Evolutionary conservation across 2,329 filamentous ascomycete species (phyloP).

Genomic region (Paracoccidioides lutzii): DNA sequence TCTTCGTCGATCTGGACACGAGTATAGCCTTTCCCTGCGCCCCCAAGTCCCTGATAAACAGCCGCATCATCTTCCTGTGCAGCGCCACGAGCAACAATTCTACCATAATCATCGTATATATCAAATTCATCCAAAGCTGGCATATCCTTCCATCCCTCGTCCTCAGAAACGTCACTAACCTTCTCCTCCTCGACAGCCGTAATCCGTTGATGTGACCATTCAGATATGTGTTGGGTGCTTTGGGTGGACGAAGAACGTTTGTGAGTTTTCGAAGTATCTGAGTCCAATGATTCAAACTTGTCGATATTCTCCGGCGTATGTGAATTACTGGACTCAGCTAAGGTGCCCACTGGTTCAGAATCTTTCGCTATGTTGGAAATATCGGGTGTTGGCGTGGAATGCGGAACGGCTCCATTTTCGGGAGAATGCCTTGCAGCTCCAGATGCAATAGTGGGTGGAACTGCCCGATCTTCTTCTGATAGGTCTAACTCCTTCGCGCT

Average conservation of each 20-base stretch:
- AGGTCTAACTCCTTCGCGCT: not conserved
- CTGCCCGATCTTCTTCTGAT: not conserved
- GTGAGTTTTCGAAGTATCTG: slow-evolving; percentile 10
- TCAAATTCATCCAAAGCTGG: slow-evolving; percentile 85
- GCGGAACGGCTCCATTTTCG: not conserved
- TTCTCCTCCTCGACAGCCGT: slow-evolving; percentile 33
- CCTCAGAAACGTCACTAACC: slow-evolving; percentile 43
- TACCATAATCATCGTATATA: slow-evolving; percentile 89
- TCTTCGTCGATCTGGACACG: slow-evolving; percentile 92
- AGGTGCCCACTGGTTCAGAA: too few species aligned
- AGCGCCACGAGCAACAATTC: slow-evolving; percentile 69
- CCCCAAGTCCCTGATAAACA: slow-evolving; percentile 65
- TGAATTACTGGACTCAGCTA: not conserved
- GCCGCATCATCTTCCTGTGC: slow-evolving; percentile 56
- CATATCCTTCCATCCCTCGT: slow-evolving; percentile 85
- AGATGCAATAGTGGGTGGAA: not conserved
- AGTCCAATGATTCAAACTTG: not conserved
- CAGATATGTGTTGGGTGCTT: slow-evolving; percentile 42
- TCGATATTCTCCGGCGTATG: not conserved
- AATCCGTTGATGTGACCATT: slow-evolving; percentile 83
- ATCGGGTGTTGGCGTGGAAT: not conserved
- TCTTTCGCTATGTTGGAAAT: not conserved
- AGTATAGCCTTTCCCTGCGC: slow-evolving; percentile 90
- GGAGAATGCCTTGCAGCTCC: not conserved
- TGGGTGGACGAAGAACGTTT: slow-evolving; percentile 4